phyloP scores from a whole-genome alignment of 345 rosid genomes.

The Pugionium dolabratum region DNA sequence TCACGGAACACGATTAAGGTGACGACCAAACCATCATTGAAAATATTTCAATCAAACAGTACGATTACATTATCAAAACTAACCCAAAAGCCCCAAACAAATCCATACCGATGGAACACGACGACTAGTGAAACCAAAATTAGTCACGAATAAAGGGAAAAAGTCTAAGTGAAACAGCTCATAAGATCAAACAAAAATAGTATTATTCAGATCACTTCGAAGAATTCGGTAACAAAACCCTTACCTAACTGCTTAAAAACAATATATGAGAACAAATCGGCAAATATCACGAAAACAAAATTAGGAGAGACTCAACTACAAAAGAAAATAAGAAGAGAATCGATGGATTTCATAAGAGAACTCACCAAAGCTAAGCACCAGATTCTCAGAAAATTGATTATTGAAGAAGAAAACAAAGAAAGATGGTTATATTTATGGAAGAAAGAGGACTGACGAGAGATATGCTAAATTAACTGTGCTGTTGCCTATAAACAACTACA shows the following conservation, averaged over 20 bases:
- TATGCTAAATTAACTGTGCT: conserved; percentile 25
- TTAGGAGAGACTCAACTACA: not conserved
- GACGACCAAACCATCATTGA: not conserved
- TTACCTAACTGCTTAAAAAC: conserved; percentile 22
- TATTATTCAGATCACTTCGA: not conserved
- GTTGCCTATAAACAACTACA: conserved; percentile 28
- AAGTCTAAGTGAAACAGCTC: not conserved
- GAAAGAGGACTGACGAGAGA: conserved; percentile 31
- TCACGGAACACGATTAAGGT: not conserved
- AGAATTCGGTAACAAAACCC: conserved; percentile 8
- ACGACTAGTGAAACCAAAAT: conserved; percentile 9
- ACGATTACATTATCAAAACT: not conserved
- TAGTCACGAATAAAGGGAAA: not conserved
- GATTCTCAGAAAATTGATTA: conserved; percentile 28
- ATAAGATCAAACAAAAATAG: not conserved
- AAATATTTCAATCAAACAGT: not conserved
- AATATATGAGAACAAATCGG: no score
- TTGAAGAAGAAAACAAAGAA: conserved; percentile 15
- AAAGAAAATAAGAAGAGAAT: conserved; percentile 1
- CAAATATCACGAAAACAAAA: not conserved
- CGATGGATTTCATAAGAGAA: conserved; percentile 2
- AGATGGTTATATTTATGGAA: conserved; percentile 35
- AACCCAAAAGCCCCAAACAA: not conserved
- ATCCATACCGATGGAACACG: not conserved
- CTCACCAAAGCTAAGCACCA: conserved; percentile 35